Percentiles rank a stretch among this genome's conserved stretches.
phyloP scores from a whole-genome alignment of 1,139 yeast species.

The Candida tetrigidarum region DNA sequence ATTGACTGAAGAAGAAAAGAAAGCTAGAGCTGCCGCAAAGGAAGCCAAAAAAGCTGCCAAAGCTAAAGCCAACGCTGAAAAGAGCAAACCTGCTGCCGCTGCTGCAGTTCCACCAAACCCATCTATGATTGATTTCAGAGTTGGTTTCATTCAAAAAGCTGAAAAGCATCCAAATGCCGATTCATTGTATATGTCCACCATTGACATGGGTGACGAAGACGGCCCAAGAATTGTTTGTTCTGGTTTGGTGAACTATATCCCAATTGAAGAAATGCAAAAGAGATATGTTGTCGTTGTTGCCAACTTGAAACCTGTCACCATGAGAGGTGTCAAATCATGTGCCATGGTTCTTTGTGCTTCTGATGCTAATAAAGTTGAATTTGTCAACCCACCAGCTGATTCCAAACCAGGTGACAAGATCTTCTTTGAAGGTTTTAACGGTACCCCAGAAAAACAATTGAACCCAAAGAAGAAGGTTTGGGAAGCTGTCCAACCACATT shows the following conservation, averaged over 20 bases:
- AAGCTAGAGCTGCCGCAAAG: slow-evolving; percentile 57
- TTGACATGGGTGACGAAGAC: slow-evolving; percentile 93
- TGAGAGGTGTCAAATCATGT: slow-evolving; percentile 87
- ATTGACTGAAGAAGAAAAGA: slow-evolving; percentile 62
- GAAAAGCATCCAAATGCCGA: slow-evolving; percentile 98
- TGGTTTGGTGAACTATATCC: slow-evolving; percentile 64
- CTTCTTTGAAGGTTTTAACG: slow-evolving; percentile 89
- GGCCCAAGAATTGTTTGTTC: slow-evolving; percentile 99
- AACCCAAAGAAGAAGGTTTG: slow-evolving; percentile 99
- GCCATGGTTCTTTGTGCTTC: slow-evolving; percentile 99
- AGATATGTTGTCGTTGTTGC: slow-evolving; percentile 57
- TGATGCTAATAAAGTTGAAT: slow-evolving; percentile 71
- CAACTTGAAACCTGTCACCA: slow-evolving; percentile 66
- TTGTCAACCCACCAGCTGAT: slow-evolving; percentile 95
- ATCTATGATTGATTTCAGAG: slow-evolving; percentile 87
- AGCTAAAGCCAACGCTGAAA: slow-evolving; percentile 70
- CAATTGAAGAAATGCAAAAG: slow-evolving; percentile 50
- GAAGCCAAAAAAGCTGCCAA: slow-evolving; percentile 77
- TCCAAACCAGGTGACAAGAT: slow-evolving; percentile 96
- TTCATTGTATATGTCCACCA: slow-evolving; percentile 92
- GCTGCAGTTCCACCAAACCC: slow-evolving; percentile 72
- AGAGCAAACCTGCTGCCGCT: slow-evolving; percentile 58
- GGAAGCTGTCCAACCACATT: slow-evolving; percentile 93
- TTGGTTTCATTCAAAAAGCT: slow-evolving; percentile 96
- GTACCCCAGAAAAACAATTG: slow-evolving; percentile 87